Base-by-base conservation (phyloP, 306 rosid genomes). In the Prunus dulcis region DNA sequence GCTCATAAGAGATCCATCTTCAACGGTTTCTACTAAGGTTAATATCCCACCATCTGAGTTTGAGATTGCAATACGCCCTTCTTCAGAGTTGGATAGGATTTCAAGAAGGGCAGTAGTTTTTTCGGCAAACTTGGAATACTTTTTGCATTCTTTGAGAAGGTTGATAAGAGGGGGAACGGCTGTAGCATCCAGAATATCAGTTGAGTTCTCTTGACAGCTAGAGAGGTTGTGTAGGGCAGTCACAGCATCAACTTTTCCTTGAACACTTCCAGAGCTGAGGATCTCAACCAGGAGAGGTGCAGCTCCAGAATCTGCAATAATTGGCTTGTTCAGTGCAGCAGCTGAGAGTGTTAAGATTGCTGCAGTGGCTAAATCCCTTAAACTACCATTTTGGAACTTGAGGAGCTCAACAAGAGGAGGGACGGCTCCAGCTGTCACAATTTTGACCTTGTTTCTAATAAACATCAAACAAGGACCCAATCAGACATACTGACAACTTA, bases 121-220 rank as follows among this genome's bases (percentile, higher is more conserved):
- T 78, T 89, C 98, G 5, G 97, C 98, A 80, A 91, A 91, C 79
- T 93, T 93, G 50, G 98, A 93, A 49, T 87, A 86, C 82, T 88
- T 91, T 84, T 85, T 93, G 87, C 98, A 93, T 34, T 91, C 95
- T 81, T 86, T 93, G 75, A 93, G 95, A 73, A 93, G 98, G 85
- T 86, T 84, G 74, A 91, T 86, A 13, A 93, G 96, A 88, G 96
- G 96, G 53, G 75, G 68, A 78, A 88, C 95, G 6, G 98, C 95
- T 61, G 84, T 84, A 2, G 98, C 88, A 78, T 91, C 93, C 64
- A 93, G 82, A 66, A 89, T 82, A 22, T 87, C 78, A 66, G 82
- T 50, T 81, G 89, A 55, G 27, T 89, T 84, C 75, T 82, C 93
- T 5, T 62, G 85, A 88, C 86, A 73, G 41, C 82, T 30, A 27